Evolutionary conservation across 495 filamentous ascomycete species (phyloP), one percentile per base, ranked within the genome.

Genomic region (Daldinia decipiens): DNA sequence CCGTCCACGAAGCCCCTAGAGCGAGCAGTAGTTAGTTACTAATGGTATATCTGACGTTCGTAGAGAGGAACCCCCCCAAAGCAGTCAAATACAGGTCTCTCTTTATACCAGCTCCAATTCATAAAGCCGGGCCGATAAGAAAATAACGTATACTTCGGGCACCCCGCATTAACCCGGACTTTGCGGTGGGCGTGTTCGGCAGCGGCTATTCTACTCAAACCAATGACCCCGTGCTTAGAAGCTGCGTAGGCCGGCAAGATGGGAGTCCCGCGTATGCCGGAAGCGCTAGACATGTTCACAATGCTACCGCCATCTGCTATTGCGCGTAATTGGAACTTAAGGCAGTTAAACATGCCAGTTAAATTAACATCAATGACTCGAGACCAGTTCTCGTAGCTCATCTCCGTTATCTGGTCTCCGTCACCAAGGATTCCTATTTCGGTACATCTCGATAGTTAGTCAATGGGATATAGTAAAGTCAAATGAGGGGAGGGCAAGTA

Each of bases 191-290:
- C 84, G 38, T 79, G 79, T 72, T 89, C 85, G 58, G 81, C 82
- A 1, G 87, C 87, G 31, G 84, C 85, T 26, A 74, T 75, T 65
- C 73, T 81, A 26, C 82, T 85, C 69, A 90, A 62, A 8, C 86
- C 88, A n/a, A 87, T 67, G 59, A 89, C 82, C 21, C 79, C 87
- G 74, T 85, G 82, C 71, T 88, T 88, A 11, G 79, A 83, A 8
- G 84, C 80, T 40, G 73, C 74, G 75, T 89, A 89, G 1, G 84
- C 81, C 1, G 78, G 77, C 70, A 76, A 64, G 29, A 78, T 72
- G 9, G 74, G 65, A 59, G 74, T 70, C 17, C 86, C 85, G 31
- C 64, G 65, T 21, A 87, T 17, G 0, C 86, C 87, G 12, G 81
- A 77, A 29, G 83, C 75, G 62, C 82, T 84, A 3, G 81, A 69